These are phyloP conservation scores for Corynascus novoguineensis DNA, from an alignment of 495 filamentous ascomycete species.

Conservation along the genomic window DNA sequence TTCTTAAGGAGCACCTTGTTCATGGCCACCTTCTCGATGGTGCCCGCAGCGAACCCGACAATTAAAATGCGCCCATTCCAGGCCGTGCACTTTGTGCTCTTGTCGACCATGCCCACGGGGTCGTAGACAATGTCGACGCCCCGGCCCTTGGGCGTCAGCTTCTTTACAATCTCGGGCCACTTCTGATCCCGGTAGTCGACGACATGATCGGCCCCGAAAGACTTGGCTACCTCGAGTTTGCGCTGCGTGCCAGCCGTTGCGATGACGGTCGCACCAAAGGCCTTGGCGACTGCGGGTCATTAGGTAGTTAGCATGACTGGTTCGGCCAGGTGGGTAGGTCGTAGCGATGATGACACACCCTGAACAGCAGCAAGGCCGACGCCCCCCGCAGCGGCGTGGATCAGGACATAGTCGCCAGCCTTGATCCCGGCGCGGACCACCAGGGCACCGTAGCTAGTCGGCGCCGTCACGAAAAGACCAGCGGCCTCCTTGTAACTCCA, in stretches of 20 bases:
- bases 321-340: neutral
- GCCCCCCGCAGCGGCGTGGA: constrained; percentile 90
- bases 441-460: constrained; percentile 82
- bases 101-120: constrained; percentile 79
- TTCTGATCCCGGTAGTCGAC: constrained; percentile 64
- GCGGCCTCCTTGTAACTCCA: constrained; percentile 84
- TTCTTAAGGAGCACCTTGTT: constrained; percentile 94
- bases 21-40: constrained; percentile 85
- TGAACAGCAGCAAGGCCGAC: constrained; percentile 91
- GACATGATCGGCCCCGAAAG: constrained; percentile 79
- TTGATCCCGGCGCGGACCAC: constrained; percentile 72
- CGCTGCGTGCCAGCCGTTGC: constrained; percentile 74
- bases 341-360: constrained; percentile 33
- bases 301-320: constrained; percentile 6
- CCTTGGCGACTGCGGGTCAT: constrained; percentile 69
- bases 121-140: constrained; percentile 91
- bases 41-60: constrained; percentile 84
- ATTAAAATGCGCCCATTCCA: constrained; percentile 88
- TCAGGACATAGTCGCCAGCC: constrained; percentile 76
- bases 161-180: constrained; percentile 77
- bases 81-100: constrained; percentile 76
- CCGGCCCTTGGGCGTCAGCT: constrained; percentile 60
- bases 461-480: constrained; percentile 84
- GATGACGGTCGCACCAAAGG: constrained; percentile 80
- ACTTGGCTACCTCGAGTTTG: constrained; percentile 71